A percentile compares a stretch with the other conserved stretches of the same genome.
Conservation (phyloP, 2,329 filamentous ascomycete species). For the Neodidymelliopsis sp. region DNA sequence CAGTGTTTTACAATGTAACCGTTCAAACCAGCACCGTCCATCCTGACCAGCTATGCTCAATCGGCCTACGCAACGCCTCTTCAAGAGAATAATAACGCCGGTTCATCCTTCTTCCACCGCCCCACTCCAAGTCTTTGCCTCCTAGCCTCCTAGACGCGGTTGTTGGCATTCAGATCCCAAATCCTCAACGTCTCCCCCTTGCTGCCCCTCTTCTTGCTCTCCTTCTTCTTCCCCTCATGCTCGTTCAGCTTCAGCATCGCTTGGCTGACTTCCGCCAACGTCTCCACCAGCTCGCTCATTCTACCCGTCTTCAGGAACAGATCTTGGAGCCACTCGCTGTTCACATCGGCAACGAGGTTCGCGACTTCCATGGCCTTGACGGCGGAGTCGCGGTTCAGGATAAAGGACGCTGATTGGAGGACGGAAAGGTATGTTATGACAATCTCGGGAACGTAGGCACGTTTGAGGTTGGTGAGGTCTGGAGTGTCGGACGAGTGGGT, state of each 20-base stretch:
- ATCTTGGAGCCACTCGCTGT: conserved; percentile 44
- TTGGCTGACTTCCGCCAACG: conserved; percentile 79
- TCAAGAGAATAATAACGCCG: not conserved
- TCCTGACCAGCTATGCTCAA: too few relatives aligned
- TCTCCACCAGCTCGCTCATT: conserved; percentile 57
- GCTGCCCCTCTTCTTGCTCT: conserved; percentile 52
- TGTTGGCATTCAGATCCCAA: conserved; percentile 50
- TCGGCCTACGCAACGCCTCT: not conserved
- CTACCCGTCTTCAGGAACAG: conserved; percentile 50
- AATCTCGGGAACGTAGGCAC: conserved; percentile 83
- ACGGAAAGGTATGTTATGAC: conserved; percentile 84
- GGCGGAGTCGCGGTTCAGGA: conserved; percentile 76
- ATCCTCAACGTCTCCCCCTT: conserved; percentile 53
- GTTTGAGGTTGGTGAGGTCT: conserved; percentile 71
- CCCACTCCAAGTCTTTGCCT: not conserved
- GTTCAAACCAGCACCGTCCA: not conserved
- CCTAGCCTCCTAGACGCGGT: conserved; percentile 15
- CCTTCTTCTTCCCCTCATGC: conserved; percentile 45
- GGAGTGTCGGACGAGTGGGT: conserved; percentile 46
- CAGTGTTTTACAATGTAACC: not conserved
- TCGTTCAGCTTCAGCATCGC: conserved; percentile 65
- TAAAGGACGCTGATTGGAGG: conserved; percentile 78
- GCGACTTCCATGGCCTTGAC: conserved; percentile 89
- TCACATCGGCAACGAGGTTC: conserved; percentile 67
- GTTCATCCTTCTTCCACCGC: not conserved